Percentiles rank a stretch among this genome's conserved stretches.
phyloP scores from a whole-genome alignment of 441 rosid genomes.

The Mallotus repandus region DNA sequence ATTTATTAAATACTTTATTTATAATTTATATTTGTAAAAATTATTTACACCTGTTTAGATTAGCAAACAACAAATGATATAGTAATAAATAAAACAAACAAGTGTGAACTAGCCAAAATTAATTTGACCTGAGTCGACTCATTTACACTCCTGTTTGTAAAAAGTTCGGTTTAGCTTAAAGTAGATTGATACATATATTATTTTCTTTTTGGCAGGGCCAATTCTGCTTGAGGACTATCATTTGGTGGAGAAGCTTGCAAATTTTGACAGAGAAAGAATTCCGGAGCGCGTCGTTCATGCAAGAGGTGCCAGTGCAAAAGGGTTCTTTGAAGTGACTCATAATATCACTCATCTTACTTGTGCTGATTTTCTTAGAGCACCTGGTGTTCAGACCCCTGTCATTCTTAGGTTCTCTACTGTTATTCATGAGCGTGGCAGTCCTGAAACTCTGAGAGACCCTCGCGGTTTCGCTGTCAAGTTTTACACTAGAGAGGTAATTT shows the following conservation, averaged over 20 bases:
- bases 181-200: neutral
- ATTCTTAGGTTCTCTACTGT: slow-evolving; percentile 88
- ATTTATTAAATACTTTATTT: no score
- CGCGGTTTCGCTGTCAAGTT: slow-evolving; percentile 98
- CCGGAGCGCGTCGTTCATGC: slow-evolving; percentile 99
- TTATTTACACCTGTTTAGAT: no score
- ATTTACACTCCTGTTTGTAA: no score
- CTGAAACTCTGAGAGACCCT: slow-evolving; percentile 92
- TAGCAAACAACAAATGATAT: no score
- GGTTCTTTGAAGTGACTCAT: slow-evolving; percentile 62
- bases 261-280: slow-evolving; percentile 88
- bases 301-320: slow-evolving; percentile 88
- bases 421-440: slow-evolving; percentile 91
- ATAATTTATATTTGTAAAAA: no score
- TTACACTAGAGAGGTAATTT: slow-evolving; percentile 85
- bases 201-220: slow-evolving; percentile 52
- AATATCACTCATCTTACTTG: slow-evolving; percentile 68
- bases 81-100: no score
- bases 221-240: slow-evolving; percentile 95
- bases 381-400: slow-evolving; percentile 94
- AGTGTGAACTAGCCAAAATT: no score
- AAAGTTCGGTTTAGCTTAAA: neutral
- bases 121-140: no score
- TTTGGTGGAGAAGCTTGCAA: slow-evolving; percentile 84
- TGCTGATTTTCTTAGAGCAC: slow-evolving; percentile 94